Evolutionary conservation across 2,329 filamentous ascomycete genomes (phyloP), one percentile per base, ranked within the genome.

Genomic region (Arthrobotrys pseudoclavata): DNA sequence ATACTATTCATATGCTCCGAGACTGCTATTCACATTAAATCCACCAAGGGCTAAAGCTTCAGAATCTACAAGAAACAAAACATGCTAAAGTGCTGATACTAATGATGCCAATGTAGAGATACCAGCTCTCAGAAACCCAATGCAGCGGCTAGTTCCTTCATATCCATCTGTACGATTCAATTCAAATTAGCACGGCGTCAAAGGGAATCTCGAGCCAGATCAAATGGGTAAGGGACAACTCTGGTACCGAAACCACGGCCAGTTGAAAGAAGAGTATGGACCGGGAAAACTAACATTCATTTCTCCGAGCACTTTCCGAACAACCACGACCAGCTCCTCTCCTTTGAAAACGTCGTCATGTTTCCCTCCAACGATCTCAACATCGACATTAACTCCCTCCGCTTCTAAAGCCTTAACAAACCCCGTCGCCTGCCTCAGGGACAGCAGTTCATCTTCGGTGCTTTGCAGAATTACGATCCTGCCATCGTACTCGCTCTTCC

Each of bases 311-410:
- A 79, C 63, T 52, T 69, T 66, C 50, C 42, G 60, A n/a, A 79
- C 75, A 29, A 66, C 61, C 7, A 53, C 26, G 15, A 79, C 63
- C 1, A 79, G 29, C 24, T 79, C 75, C 15, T 62, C 72, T 88
- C 86, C 40, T 81, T 87, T 82, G 89, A 90, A 91, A 1, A 91
- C 84, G 79, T 87, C 86, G 83, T 92, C 88, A 83, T 93, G 91
- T 42, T 85, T 85, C 3, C 89, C 91, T 7, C 82, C 83, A 63
- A 90, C 69, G 37, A 67, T 66, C 67, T 82, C 76, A 64, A 82
- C 81, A 68, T 78, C 78, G 80, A 82, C 78, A 6, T 77, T 77
- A 81, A 84, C 86, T 0, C 84, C 85, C 66, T 86, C 83, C 24
- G 85, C 83, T 37, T 83, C 81, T 45, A 91, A 83, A 63, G 84